Evolutionary conservation across 306 rosid genomes (phyloP).

Genomic region (Spatholobus suberectus): DNA sequence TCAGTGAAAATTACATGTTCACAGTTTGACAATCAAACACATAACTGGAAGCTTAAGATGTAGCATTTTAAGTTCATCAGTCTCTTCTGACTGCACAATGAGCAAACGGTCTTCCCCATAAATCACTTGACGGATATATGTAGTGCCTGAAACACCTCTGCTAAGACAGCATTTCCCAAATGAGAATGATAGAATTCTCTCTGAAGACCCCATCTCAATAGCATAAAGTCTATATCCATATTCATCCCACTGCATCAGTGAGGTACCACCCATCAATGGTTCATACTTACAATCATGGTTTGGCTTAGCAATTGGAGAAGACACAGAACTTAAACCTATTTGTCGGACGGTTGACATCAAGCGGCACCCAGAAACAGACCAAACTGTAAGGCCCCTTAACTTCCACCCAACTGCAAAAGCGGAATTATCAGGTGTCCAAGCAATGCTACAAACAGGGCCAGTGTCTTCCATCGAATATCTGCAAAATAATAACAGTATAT

Average conservation of each 20-base stretch:
- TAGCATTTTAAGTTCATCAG: constrained; percentile 94
- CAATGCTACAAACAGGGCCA: constrained; percentile 89
- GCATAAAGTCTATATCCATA: constrained; percentile 92
- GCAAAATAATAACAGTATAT: constrained; percentile 48
- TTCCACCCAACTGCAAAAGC: constrained; percentile 99
- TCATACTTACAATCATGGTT: constrained; percentile 78
- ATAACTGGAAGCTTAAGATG: constrained; percentile 96
- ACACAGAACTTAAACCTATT: constrained; percentile 86
- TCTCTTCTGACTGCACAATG: constrained; percentile 93
- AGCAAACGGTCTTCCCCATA: constrained; percentile 90
- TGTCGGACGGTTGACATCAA: constrained; percentile 96
- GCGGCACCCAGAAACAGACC: constrained; percentile 98
- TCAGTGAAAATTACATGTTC: constrained; percentile 20
- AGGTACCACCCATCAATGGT: constrained; percentile 93
- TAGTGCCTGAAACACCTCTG: constrained; percentile 95
- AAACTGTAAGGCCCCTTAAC: constrained; percentile 93
- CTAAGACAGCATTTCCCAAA: constrained; percentile 98
- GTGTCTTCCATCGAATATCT: constrained; percentile 95
- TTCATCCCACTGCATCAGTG: constrained; percentile 95
- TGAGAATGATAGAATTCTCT: constrained; percentile 86
- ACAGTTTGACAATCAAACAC: constrained; percentile 50
- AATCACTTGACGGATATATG: constrained; percentile 90
- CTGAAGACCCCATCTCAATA: constrained; percentile 75
- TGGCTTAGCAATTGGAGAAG: constrained; percentile 86
- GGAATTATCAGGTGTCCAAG: constrained; percentile 99